Evolutionary conservation across 805 yeast genomes (phyloP).

Genomic region (Candida namnaoensis): DNA sequence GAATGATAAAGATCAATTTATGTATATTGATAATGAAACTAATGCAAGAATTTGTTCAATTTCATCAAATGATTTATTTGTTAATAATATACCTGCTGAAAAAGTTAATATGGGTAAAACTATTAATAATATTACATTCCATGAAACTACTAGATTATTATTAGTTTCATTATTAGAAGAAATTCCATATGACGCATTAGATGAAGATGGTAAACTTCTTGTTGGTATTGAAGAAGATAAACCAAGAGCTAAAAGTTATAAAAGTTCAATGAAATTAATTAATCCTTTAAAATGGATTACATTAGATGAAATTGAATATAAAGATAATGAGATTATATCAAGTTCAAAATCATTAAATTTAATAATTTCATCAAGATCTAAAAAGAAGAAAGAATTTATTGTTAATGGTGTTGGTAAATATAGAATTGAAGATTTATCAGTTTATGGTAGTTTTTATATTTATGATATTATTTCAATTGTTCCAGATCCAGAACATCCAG

Average conservation of each 20-base stretch:
- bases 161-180: constrained; percentile 52
- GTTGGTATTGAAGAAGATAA: constrained; percentile 45
- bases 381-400: constrained; percentile 51
- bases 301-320: constrained; percentile 60
- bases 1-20: constrained; percentile 27
- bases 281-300: constrained; percentile 70
- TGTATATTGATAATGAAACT: constrained; percentile 62
- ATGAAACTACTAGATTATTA: constrained; percentile 54
- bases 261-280: constrained; percentile 54
- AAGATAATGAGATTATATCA: constrained; percentile 52
- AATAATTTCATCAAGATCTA: constrained; percentile 28
- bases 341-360: constrained; percentile 24
- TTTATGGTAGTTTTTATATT: constrained; percentile 70
- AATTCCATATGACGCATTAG: constrained; percentile 54
- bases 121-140: constrained; percentile 59
- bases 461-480: constrained; percentile 74
- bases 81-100: constrained; percentile 50
- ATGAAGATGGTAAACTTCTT: constrained; percentile 63
- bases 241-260: constrained; percentile 47
- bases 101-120: constrained; percentile 48
- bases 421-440: constrained; percentile 72
- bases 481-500: constrained; percentile 85
- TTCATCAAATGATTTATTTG: constrained; percentile 26
- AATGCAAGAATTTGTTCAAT: constrained; percentile 49
- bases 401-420: constrained; percentile 73